Base-by-base conservation (phyloP, 148 eudicot species). In the Cornus kousa region DNA sequence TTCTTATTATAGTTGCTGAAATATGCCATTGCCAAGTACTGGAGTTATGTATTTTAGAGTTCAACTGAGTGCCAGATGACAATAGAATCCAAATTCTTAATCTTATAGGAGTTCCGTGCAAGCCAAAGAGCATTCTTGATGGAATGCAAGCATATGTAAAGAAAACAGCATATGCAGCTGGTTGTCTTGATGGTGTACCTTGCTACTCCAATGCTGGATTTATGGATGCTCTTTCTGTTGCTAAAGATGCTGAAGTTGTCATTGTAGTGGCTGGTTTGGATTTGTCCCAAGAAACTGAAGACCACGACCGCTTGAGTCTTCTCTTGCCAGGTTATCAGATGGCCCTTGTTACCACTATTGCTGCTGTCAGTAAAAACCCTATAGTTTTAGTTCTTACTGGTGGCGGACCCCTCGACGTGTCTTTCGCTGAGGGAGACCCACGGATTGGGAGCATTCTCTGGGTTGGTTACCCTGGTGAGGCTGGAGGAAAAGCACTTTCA, bases 391-490 rank as follows among this genome's bases (percentile, higher is more conserved):
- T 94, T 76, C 87, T 97, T 67, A 92, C 94, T 67, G 99, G 99
- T 62, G 99, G 99, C 74, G 99, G 99, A 65, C 99, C 99, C 6
- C 60, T 94, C 68, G 99, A 97, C 76, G 83, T 97, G 4, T 92
- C 95, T 39, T 92, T 94, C 72, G 97, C 98, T 65, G 79, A 87
- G 71, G 84, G 64, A 28, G 89, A 97, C 74, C 87, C 91, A 19
- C 68, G 83, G 17, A 89, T 97, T 43, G 93, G 90, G 8, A 86
- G 97, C 83, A 94, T 94, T 82, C 85, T 97, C 37, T 97, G 99
- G 99, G 86, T 92, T 72, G 99, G 98, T 37, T 97, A 97, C 81
- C 99, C 99, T 31, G 99, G 98, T 74, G 99, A 97, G 85, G 86
- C 91, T 75, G 99, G 97, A 81, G 94, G 95, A 70, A 74, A 73